Conservation (phyloP, 495 filamentous ascomycete genomes). For the Trichoderma virens region DNA sequence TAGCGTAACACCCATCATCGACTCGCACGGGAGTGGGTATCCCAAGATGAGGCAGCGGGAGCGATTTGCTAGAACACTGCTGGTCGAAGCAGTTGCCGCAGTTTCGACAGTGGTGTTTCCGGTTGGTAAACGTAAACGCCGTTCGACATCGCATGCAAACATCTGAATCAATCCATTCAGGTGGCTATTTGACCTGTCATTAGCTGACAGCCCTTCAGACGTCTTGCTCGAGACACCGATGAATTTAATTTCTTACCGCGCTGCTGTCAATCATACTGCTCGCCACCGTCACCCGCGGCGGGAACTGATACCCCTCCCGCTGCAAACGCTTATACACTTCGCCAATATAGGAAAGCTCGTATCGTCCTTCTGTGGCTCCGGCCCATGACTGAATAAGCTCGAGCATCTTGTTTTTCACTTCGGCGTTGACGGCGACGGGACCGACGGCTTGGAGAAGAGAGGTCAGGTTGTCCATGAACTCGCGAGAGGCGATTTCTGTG, state of each 20-base stretch:
- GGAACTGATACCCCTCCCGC: conserved; percentile 79
- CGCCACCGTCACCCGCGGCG: conserved; percentile 76
- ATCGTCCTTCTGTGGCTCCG: conserved; percentile 76
- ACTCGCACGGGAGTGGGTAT: conserved; percentile 88
- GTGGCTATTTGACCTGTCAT: conserved; percentile 51
- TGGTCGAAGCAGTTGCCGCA: conserved; percentile 96
- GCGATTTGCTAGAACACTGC: conserved; percentile 80
- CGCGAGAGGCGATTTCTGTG: conserved; percentile 85
- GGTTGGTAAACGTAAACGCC: conserved; percentile 91
- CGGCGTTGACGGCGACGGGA: conserved; percentile 65
- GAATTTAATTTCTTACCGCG: conserved; percentile 54
- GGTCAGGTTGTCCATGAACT: conserved; percentile 96
- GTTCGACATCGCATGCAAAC: conserved; percentile 98
- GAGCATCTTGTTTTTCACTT: conserved; percentile 82
- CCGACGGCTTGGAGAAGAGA: conserved; percentile 78
- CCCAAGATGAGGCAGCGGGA: conserved; percentile 86
- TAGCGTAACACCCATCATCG: conserved; percentile 92
- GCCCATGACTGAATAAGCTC: conserved; percentile 94
- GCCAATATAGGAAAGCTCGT: conserved; percentile 74
- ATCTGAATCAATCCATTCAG: conserved; percentile 96
- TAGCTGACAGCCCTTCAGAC: neutral
- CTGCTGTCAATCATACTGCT: conserved; percentile 96
- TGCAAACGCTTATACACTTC: conserved; percentile 80
- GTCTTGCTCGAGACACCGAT: neutral
- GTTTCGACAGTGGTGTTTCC: conserved; percentile 96